Percentiles rank a stretch among this genome's conserved stretches.
Conservation (phyloP, 208 protist species). For the Leishmania lainsoni region DNA sequence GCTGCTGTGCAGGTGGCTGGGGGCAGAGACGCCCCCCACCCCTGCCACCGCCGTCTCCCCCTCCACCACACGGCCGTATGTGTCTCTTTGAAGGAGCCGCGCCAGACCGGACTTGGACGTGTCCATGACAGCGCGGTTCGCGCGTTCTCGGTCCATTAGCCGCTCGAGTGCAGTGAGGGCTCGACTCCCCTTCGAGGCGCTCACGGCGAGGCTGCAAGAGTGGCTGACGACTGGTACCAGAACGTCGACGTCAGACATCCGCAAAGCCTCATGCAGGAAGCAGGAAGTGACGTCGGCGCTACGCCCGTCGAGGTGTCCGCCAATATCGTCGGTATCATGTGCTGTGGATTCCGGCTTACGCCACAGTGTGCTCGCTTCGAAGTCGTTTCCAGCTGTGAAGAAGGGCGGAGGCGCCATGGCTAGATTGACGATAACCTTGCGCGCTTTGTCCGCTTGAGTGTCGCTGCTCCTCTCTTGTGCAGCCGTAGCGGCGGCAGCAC, state of each 20-base stretch:
- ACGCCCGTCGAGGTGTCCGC: constrained; percentile 9
- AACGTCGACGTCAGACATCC: constrained; percentile 56
- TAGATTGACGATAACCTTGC: constrained; percentile 32
- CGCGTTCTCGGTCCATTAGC: constrained; percentile 61
- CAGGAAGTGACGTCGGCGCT: background rate
- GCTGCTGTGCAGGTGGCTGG: background rate
- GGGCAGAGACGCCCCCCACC: background rate
- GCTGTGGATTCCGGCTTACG: too few species aligned
- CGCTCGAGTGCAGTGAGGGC: constrained; percentile 51
- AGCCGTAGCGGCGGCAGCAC: background rate
- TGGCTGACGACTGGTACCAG: constrained; percentile 72
- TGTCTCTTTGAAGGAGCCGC: constrained; percentile 57
- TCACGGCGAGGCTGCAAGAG: constrained; percentile 48
- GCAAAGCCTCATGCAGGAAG: constrained; percentile 24
- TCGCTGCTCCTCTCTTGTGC: background rate
- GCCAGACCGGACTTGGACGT: constrained; percentile 70
- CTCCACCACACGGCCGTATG: constrained; percentile 17
- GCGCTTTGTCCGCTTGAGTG: constrained; percentile 7
- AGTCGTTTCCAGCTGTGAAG: constrained; percentile 71
- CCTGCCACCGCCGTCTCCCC: constrained; percentile 20
- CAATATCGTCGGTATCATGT: constrained; percentile 9
- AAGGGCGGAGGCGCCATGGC: constrained; percentile 54
- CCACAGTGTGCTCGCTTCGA: constrained; percentile 29
- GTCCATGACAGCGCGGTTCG: constrained; percentile 68
- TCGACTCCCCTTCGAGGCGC: constrained; percentile 59